Evolutionary conservation across 306 rosid species (phyloP).

Genomic region (barrel medic (Medicago truncatula)): MtrunA17r5.0-ANR NC_053047.1:42682501-42683000

Average conservation of each 20-base stretch:
- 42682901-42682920: slow-evolving; percentile 29
- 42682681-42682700: slow-evolving; percentile 84
- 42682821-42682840: slow-evolving; percentile 11
- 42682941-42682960: slow-evolving; percentile 89
- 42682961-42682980: slow-evolving; percentile 92
- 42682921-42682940: slow-evolving; percentile 74
- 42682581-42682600: slow-evolving; percentile 79
- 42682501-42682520: slow-evolving; percentile 93
- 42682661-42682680: slow-evolving; percentile 94
- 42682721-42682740: slow-evolving; percentile 88
- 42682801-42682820: slow-evolving; percentile 7
- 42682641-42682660: slow-evolving; percentile 97
- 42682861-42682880: slow-evolving; percentile 30
- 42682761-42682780: neutral
- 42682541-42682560: slow-evolving; percentile 79
- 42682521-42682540: slow-evolving; percentile 88
- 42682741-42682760: slow-evolving; percentile 52
- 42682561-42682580: slow-evolving; percentile 74
- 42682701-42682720: slow-evolving; percentile 90
- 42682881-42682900: slow-evolving; percentile 29
- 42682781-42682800: neutral
- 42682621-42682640: slow-evolving; percentile 83
- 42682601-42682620: slow-evolving; percentile 89
- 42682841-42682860: slow-evolving; percentile 17
- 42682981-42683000: slow-evolving; percentile 57